Evolutionary conservation across 495 filamentous ascomycete genomes (phyloP), one percentile per base, ranked within the genome.

Genomic region (Penicillium paradoxum): DNA sequence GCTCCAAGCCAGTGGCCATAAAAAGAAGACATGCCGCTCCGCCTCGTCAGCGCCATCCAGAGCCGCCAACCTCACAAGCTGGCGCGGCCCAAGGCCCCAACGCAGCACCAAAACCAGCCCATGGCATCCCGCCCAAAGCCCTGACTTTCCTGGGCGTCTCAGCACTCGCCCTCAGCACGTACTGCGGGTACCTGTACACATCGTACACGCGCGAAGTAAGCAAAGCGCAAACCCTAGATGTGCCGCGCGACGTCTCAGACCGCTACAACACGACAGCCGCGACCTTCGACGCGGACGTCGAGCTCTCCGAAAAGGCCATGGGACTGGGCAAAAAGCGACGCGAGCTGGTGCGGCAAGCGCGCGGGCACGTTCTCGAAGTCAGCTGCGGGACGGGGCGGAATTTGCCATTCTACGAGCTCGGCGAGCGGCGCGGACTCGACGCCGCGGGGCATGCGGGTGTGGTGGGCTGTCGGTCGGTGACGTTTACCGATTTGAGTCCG

Each of bases 301-400:
- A 83, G 57, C 60, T 79, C 49, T 82, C 79, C 10, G 90, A 95
- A 66, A 76, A 73, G 51, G 67, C 83, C 9, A 83, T 81, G 74
- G 82, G 89, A 19, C 71, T 93, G 59, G 77, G 73, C 9, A 57
- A 66, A 8, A 74, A 88, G 51, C 81, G 91, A 15, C 73, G 75
- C 30, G 70, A 77, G 44, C 74, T 97, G 5, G 78, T 82, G 5
- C 60, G 69, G 15, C 68, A 77, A 48, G 90, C 84, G 7, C 72
- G 74, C 14, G 93, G 95, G 1, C 74, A 97, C 67, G 91, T 97
- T 5, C 76, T 96, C 17, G 95, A 98, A 66, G 84, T 91, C 11
- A 88, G 88, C 45, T 87, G 88, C 36, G 95, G 93, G 18, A 95
- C 95, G n/a, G 93, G 95, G 0, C 75, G 92, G 36, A 98, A 97